Conservation (phyloP, 2,329 filamentous ascomycete species). For the Metarhizium robertsii region DNA sequence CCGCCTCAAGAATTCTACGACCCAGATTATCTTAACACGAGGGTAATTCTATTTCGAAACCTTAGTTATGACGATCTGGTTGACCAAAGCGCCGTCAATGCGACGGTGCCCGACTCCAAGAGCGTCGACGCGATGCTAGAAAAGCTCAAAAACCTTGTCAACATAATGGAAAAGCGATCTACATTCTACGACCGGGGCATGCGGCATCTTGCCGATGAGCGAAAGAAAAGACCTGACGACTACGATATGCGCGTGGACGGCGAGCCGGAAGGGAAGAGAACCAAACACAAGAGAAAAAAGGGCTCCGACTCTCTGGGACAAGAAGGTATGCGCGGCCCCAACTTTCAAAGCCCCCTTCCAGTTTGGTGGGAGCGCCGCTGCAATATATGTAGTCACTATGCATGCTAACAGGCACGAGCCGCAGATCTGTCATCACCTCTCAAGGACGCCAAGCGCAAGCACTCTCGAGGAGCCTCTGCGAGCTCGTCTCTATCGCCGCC, state of each 20-base stretch:
- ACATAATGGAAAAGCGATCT: slow-evolving; percentile 58
- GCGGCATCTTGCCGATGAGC: slow-evolving; percentile 56
- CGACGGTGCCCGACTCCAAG: slow-evolving; percentile 52
- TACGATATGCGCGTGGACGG: slow-evolving; percentile 37
- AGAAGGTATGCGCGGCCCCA: slow-evolving; percentile 3
- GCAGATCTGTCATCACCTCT: slow-evolving; percentile 45
- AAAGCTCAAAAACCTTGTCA: slow-evolving; percentile 54
- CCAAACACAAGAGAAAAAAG: slow-evolving; percentile 73
- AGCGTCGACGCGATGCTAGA: slow-evolving; percentile 55
- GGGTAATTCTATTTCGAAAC: slow-evolving; percentile 47
- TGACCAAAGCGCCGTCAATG: slow-evolving; percentile 48
- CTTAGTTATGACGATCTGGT: slow-evolving; percentile 61
- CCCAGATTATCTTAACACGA: slow-evolving; percentile 59
- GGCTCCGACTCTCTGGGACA: slow-evolving; percentile 47
- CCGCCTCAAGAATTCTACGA: slow-evolving; percentile 46
- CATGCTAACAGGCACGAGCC: slow-evolving; percentile 1
- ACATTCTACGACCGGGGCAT: slow-evolving; percentile 64
- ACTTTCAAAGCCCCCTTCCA: neutral
- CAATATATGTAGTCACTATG: neutral
- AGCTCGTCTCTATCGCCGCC: slow-evolving; percentile 53
- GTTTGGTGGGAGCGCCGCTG: neutral
- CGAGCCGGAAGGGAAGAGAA: slow-evolving; percentile 44
- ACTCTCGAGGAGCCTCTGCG: slow-evolving; percentile 43
- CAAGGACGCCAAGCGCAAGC: slow-evolving; percentile 43
- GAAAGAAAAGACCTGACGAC: slow-evolving; percentile 53